Evolutionary conservation across 2,329 filamentous ascomycete genomes (phyloP).

Genomic region (Hyphodiscus sp.): DNA sequence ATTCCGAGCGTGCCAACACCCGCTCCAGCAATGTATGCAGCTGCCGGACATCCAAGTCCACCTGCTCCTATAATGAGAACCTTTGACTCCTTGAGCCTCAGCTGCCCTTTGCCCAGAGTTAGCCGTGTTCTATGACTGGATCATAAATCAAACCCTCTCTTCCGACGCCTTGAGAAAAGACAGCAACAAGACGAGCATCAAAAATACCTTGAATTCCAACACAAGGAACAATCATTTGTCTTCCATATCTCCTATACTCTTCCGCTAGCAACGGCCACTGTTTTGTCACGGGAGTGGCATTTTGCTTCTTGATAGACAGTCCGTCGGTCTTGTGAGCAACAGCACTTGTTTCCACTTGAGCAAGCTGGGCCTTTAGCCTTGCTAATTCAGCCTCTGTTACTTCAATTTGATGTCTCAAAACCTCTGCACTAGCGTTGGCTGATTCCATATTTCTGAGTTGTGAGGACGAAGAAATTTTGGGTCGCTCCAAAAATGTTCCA

Average conservation of each 20-base stretch:
- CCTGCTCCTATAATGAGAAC: conserved; percentile 83
- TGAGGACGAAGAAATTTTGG: background rate
- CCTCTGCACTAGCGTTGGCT: conserved; percentile 29
- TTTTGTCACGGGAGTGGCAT: conserved; percentile 17
- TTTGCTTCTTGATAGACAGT: background rate
- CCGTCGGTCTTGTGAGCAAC: background rate
- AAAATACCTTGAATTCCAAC: conserved; percentile 66
- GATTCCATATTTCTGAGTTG: conserved; percentile 31
- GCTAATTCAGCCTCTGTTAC: conserved; percentile 43
- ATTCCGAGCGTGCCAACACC: conserved; percentile 80
- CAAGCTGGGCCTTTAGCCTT: conserved; percentile 40
- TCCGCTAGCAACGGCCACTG: conserved; percentile 64
- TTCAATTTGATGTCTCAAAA: conserved; percentile 42
- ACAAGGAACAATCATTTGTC: conserved; percentile 82
- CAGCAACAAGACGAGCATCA: background rate
- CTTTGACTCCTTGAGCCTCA: conserved; percentile 60
- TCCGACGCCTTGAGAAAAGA: conserved; percentile 10
- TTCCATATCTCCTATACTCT: conserved; percentile 81
- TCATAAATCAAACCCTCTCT: background rate
- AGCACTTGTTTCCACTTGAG: conserved; percentile 21
- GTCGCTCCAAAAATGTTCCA: too few species aligned
- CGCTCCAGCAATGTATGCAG: conserved; percentile 85
- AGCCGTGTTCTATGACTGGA: background rate
- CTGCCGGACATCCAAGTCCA: conserved; percentile 85
- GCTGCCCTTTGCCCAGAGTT: conserved; percentile 53